Evolutionary conservation across 495 filamentous ascomycete genomes (phyloP).

Genomic region (Chaetomidium leptoderma): DNA sequence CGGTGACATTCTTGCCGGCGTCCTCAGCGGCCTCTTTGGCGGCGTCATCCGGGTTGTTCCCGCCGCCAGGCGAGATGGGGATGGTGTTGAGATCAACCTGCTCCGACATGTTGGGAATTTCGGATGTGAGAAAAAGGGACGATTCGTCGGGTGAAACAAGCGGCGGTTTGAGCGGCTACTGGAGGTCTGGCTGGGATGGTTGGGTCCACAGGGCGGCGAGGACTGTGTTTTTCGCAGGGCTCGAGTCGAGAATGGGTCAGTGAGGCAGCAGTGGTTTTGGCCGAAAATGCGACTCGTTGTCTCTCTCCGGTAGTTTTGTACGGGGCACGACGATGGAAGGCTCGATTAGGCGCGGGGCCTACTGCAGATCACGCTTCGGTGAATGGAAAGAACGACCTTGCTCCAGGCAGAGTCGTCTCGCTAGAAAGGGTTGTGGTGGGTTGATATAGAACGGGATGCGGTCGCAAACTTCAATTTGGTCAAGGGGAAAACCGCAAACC

Average conservation of each 20-base stretch:
- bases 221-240: slow-evolving; percentile 5
- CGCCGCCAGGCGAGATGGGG: slow-evolving; percentile 66
- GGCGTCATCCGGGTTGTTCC: slow-evolving; percentile 36
- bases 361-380: slow-evolving; percentile 8
- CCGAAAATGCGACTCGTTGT: slow-evolving; percentile 3
- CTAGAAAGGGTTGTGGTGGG: slow-evolving; percentile 10
- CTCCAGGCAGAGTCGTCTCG: slow-evolving; percentile 29
- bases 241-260: neutral
- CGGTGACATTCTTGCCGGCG: slow-evolving; percentile 66
- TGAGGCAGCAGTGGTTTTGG: neutral
- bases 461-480: slow-evolving; percentile 19
- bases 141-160: slow-evolving; percentile 8
- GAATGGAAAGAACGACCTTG: slow-evolving; percentile 32
- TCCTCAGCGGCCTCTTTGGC: slow-evolving; percentile 36
- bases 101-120: slow-evolving; percentile 39
- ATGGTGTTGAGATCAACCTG: slow-evolving; percentile 61
- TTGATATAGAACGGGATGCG: neutral
- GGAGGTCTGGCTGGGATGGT: slow-evolving; percentile 5
- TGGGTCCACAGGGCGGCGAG: slow-evolving; percentile 17
- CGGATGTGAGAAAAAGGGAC: neutral
- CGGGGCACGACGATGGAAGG: neutral
- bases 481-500: slow-evolving; percentile 8
- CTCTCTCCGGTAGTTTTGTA: neutral
- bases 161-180: neutral
- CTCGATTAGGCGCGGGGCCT: slow-evolving; percentile 1